These are phyloP conservation scores for Leishmania guyanensis DNA, from an alignment of 208 protist genomes.

Conservation along the genomic window DNA sequence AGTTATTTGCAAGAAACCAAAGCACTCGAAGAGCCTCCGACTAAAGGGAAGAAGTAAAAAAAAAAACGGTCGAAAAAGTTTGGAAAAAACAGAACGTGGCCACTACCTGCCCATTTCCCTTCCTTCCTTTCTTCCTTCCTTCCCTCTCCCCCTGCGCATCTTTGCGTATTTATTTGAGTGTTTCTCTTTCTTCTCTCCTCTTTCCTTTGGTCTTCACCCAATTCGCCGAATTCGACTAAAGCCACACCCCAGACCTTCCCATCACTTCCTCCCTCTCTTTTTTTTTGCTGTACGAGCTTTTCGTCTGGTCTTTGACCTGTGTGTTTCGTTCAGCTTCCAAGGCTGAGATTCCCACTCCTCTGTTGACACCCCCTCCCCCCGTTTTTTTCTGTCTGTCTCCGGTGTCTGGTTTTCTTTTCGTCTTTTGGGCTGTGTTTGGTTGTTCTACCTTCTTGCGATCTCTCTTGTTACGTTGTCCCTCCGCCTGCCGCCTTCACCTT, in stretches of 20 bases:
- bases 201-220: constrained; percentile 10
- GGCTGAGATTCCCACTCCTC: not conserved
- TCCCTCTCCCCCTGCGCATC: not conserved
- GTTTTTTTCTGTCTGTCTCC: not conserved
- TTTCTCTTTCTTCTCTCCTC: constrained; percentile 17
- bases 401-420: not conserved
- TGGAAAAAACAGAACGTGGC: not conserved
- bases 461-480: not conserved
- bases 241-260: not conserved
- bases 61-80: not conserved
- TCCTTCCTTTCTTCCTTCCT: not conserved
- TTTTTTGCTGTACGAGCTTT: not conserved
- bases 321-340: not conserved
- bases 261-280: not conserved
- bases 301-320: not conserved
- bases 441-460: not conserved
- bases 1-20: not conserved
- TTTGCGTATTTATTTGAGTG: not conserved
- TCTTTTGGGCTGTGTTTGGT: not conserved
- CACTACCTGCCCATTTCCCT: not conserved
- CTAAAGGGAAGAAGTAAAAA: not conserved
- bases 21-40: not conserved
- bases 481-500: not conserved
- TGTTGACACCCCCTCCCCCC: not conserved
- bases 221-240: not conserved